Conservation (phyloP, 108 stramenopile species). For the Tribonema minus region DNA sequence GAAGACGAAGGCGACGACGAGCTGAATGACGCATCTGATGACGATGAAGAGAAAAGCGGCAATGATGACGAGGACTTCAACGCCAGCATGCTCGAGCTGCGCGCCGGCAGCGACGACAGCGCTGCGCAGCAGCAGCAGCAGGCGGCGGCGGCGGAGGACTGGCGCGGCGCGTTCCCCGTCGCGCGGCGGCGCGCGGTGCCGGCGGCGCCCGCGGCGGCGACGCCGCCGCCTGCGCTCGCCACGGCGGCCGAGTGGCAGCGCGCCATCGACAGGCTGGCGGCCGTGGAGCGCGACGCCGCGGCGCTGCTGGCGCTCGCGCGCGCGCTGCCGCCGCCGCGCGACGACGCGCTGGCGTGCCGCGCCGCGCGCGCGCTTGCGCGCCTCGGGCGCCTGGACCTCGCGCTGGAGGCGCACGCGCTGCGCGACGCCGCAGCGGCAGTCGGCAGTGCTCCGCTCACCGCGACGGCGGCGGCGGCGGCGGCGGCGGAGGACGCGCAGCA, state of each 20-base stretch:
- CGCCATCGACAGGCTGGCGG: background rate
- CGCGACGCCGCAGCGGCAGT: background rate
- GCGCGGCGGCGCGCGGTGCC: background rate
- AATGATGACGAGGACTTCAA: background rate
- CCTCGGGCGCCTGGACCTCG: slow-evolving; percentile 35
- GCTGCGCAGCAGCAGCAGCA: too few relatives aligned
- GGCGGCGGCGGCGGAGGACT: background rate
- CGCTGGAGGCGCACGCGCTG: slow-evolving; percentile 25
- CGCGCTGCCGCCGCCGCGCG: background rate
- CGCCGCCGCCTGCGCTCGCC: background rate
- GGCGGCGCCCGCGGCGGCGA: background rate
- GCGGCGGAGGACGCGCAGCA: background rate
- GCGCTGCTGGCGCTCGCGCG: background rate
- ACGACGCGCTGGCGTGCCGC: slow-evolving; percentile 10
- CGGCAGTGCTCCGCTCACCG: background rate
- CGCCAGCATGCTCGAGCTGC: background rate
- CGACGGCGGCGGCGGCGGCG: background rate
- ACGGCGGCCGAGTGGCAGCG: background rate
- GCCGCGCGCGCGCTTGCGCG: slow-evolving; percentile 24
- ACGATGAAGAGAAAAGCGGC: background rate
- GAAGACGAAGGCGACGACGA: too few relatives aligned
- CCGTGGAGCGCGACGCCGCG: slow-evolving; percentile 24
- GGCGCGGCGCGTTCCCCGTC: background rate
- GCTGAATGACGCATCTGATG: too few relatives aligned
- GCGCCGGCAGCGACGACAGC: too few relatives aligned